These are phyloP conservation scores for Claviceps sp. DNA, from an alignment of 2,329 filamentous ascomycete species.

Conservation along the genomic window DNA sequence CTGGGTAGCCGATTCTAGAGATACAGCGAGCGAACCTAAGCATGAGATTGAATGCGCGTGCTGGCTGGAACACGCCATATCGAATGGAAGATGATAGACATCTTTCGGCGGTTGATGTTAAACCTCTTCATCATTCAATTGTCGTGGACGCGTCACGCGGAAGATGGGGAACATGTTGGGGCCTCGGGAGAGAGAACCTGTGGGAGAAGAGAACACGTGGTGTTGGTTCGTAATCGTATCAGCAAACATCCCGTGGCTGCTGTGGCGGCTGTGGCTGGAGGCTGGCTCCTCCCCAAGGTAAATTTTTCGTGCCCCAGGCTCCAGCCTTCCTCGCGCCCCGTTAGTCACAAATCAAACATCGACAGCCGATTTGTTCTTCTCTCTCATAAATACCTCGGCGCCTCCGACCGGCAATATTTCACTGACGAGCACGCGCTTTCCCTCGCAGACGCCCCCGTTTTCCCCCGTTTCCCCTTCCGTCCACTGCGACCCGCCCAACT, in stretches of 20 bases:
- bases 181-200: neutral
- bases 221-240: neutral
- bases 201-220: neutral
- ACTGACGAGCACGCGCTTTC: conserved; percentile 35
- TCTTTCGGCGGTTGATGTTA: neutral
- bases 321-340: conserved; percentile 21
- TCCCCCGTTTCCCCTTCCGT: conserved; percentile 13
- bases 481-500: conserved; percentile 6
- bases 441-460: conserved; percentile 23
- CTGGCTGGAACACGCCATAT: neutral
- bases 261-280: conserved; percentile 4
- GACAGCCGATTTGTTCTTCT: conserved; percentile 21
- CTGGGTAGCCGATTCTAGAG: too few relatives aligned
- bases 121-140: neutral
- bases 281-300: conserved; percentile 17
- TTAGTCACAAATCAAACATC: conserved; percentile 23
- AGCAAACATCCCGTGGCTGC: neutral
- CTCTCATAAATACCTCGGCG: conserved; percentile 34
- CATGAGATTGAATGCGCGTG: too few relatives aligned
- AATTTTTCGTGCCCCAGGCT: conserved; percentile 21
- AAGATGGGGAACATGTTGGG: neutral
- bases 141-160: neutral
- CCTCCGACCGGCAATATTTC: conserved; percentile 28
- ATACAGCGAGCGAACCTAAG: too few relatives aligned
- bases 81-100: neutral